Evolutionary conservation across 805 yeast species (phyloP), one percentile per base, ranked within the genome.

Genomic region (Candida succiphila): DNA sequence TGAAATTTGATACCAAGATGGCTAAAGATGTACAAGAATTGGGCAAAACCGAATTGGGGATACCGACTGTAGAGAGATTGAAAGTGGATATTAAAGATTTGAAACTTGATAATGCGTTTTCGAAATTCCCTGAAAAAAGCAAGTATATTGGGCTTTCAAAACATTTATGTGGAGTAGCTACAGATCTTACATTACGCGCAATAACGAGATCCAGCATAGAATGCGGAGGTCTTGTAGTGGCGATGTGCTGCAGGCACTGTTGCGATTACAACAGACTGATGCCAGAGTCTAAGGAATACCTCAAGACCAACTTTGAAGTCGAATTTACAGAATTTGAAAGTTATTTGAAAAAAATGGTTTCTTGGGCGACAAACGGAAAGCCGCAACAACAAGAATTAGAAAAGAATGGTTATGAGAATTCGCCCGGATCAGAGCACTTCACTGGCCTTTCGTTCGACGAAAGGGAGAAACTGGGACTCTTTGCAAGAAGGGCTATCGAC

Each of bases 301-400:
- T 78, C 18, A 29, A 32, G 2, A 38, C 43, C 1, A 40, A 53
- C 4, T 58, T 58, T 34, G 43, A 46, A 1, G 49, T 68, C 13
- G 43, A 34, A 14, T 43, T 42, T 10, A 40, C 38, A 7, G 46
- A 47, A 7, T 66, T 66, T 36, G 48, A 55, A 17, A 37, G 42
- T 6, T 54, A 46, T 13, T 49, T 88, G 30, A 68, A 69, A 36
- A 79, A 75, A 46, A 64, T 83, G 56, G 81, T 78, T 12, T 77
- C 95, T 3, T 87, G 96, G 95, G 95, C 95, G 0, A 85, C 89
- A 1, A 76, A 79, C 45, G 94, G 95, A 1, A n/a, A n/a, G n/a
- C n/a, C n/a, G n/a, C n/a, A n/a, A n/a, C n/a, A n/a, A n/a, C n/a
- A n/a, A n/a, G n/a, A n/a, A n/a, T n/a, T n/a, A n/a, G 47, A 64